Base-by-base conservation (phyloP, 306 rosid species). In the Cucumis melo region DNA sequence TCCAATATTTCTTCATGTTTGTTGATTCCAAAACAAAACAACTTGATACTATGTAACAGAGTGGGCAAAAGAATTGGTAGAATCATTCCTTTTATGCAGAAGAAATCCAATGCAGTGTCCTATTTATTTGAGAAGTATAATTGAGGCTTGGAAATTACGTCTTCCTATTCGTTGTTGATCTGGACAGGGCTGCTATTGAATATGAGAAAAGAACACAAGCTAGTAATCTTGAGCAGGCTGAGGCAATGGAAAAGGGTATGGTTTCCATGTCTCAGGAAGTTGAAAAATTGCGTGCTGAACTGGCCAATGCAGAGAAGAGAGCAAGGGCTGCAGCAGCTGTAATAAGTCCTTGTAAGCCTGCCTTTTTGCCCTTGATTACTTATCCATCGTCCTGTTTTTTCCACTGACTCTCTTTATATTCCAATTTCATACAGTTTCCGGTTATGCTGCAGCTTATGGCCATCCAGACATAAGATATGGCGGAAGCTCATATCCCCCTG, bases 271-370 rank as follows among this genome's bases (percentile, higher is more conserved):
- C 83, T 72, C 79, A n/a, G 23, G 94, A 90, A 83, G 86, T 90
- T 50, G 95, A 90, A 75, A 91, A 89, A 63, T 87, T 94, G 73
- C 87, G 79, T 7, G 88, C 84, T n/a, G 96, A 94, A 81, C 89
- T 94, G 73, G 96, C 91, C 48, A 84, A 90, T 81, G 93, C 93
- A 50, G 91, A 91, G 78, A 90, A 88, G 84, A 88, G 89, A 80
- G 88, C 92, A 19, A 87, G 89, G 82, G 94, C 96, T 36, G 86
- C 85, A 0, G 78, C 82, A 17, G 82, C 80, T 24, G 89, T 85
- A 62, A 81, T 91, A 65, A 90, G 89, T 46, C 90, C 93, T 82
- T 80, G 97, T 91, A 85, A 48, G 76, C 81, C 82, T 62, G 56
- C 63, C 67, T 36, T 64, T 55, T 58, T 44, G 3, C 54, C 58